Conservation (phyloP, 176 grass and related monocot genomes). For the Triticum dicoccoides region DNA sequence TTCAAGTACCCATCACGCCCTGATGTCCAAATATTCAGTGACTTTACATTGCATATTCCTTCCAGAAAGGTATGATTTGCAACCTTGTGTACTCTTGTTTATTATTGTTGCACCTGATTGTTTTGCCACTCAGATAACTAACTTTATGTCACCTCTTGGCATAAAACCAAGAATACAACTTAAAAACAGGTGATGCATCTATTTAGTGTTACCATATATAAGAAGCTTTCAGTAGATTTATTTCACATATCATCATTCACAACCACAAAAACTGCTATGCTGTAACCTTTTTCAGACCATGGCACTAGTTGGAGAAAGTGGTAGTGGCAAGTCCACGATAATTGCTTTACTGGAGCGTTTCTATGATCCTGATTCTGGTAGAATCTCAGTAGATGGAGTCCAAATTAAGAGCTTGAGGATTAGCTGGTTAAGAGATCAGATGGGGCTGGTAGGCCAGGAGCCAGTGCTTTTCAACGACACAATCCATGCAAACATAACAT, state of each 20-base stretch:
- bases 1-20: slow-evolving; percentile 65
- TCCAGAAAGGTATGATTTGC: slow-evolving; percentile 51
- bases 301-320: slow-evolving; percentile 73
- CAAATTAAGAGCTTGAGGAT: slow-evolving; percentile 38
- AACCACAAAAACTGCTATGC: neutral
- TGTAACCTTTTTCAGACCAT: slow-evolving; percentile 39
- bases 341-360: slow-evolving; percentile 72
- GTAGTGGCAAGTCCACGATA: slow-evolving; percentile 66
- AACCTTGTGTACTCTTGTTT: neutral
- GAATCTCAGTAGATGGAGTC: slow-evolving; percentile 54
- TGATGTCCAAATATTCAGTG: slow-evolving; percentile 57
- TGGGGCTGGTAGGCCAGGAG: slow-evolving; percentile 60
- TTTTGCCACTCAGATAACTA: neutral
- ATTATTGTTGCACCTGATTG: neutral
- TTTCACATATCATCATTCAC: neutral
- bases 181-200: neutral
- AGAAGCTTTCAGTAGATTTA: neutral
- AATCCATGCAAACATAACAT: slow-evolving; percentile 47
- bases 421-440: slow-evolving; percentile 54
- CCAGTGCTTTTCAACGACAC: slow-evolving; percentile 59
- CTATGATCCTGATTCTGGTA: slow-evolving; percentile 60
- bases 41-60: slow-evolving; percentile 51
- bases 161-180: neutral
- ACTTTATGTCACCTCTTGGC: neutral
- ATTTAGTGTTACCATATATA: neutral